These are phyloP conservation scores for Myochromella boudieri DNA, from an alignment of 768 basidiomycete species.

Conservation along the genomic window DNA sequence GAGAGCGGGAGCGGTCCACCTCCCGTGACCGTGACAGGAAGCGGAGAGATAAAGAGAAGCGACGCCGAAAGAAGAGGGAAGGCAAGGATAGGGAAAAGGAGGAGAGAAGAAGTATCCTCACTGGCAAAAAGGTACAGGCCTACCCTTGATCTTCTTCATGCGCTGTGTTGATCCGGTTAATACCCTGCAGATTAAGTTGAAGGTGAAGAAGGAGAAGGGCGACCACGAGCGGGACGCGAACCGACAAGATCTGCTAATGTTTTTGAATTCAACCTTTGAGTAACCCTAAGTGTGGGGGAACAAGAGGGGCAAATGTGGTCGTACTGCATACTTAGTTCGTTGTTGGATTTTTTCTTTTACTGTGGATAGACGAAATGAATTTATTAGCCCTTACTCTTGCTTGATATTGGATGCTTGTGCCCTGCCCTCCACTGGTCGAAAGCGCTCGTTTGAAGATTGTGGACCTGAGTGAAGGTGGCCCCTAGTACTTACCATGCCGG, in stretches of 20 bases:
- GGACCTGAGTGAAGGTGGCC: no score
- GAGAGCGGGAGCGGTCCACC: conserved; percentile 10
- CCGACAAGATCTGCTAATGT: conserved; percentile 19
- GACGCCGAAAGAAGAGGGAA: conserved; percentile 3
- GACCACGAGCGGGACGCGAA: conserved; percentile 24
- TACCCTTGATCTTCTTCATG: background rate
- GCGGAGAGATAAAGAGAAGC: conserved; percentile 15
- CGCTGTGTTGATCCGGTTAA: background rate
- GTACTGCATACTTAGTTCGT: no score
- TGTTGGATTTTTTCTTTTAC: no score
- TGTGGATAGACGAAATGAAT: no score
- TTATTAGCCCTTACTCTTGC: no score
- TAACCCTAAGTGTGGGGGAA: no score
- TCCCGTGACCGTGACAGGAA: conserved; percentile 16
- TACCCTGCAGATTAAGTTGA: conserved; percentile 20
- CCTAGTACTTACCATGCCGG: no score
- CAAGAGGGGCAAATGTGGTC: no score
- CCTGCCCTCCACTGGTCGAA: no score
- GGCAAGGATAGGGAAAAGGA: conserved; percentile 13
- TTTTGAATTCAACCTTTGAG: conserved; percentile 22
- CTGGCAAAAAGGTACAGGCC: conserved; percentile 20
- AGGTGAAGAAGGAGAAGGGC: conserved; percentile 23
- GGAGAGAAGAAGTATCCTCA: conserved; percentile 21
- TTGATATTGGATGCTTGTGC: no score
- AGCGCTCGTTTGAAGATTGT: no score